Conservation (phyloP, 177 flowering plant species). For the Vitis hybrid region DNA sequence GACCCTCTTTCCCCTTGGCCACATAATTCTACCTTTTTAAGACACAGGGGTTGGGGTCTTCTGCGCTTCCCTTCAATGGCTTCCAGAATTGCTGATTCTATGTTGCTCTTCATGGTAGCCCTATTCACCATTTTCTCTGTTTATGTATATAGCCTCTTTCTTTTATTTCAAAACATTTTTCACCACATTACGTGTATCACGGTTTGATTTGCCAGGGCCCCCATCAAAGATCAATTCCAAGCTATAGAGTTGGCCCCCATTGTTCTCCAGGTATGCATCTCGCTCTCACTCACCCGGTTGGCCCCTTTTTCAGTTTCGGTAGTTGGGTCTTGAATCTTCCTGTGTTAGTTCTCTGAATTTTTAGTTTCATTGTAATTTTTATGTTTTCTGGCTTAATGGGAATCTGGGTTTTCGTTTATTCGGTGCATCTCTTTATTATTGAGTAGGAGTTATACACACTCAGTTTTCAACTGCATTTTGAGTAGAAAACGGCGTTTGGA, state of each 20-base stretch:
- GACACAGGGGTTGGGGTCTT: background rate
- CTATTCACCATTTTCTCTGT: background rate
- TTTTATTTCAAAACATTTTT: background rate
- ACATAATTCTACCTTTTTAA: background rate
- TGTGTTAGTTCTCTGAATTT: background rate
- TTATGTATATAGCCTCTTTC: background rate
- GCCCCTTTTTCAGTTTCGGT: background rate
- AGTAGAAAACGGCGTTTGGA: too few species aligned
- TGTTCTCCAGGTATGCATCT: conserved; percentile 37
- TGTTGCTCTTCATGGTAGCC: conserved; percentile 33
- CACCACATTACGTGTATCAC: background rate
- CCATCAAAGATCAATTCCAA: conserved; percentile 34
- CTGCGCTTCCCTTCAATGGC: conserved; percentile 45
- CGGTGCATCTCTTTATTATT: background rate
- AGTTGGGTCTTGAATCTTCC: background rate
- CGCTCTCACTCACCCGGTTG: background rate
- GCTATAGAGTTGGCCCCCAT: conserved; percentile 23
- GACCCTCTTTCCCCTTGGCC: background rate
- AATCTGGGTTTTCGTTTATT: background rate
- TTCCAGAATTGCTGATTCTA: conserved; percentile 44
- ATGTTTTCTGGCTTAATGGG: background rate
- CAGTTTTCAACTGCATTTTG: background rate
- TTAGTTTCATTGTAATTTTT: background rate
- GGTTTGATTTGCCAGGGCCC: conserved; percentile 40
- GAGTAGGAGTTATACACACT: background rate